A percentile compares a stretch with the other conserved stretches of the same genome.
Conservation (phyloP, 768 basidiomycete species). For the Austroboletus festivus region DNA sequence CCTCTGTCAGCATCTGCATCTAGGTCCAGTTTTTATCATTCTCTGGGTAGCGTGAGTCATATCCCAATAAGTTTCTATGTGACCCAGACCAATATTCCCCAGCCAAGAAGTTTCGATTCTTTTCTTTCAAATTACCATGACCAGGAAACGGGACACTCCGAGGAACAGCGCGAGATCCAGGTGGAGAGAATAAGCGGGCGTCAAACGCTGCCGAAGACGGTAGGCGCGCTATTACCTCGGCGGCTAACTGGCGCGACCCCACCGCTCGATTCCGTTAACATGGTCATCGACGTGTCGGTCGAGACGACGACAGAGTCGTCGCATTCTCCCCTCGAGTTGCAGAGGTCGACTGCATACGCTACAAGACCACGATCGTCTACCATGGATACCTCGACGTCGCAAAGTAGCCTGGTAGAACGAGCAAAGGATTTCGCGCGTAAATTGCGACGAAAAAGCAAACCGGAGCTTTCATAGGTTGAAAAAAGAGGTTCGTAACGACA, state of each 20-base stretch:
- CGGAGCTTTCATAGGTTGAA: conserved; percentile 7
- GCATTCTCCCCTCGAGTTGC: background rate
- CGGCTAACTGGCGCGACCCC: conserved; percentile 44
- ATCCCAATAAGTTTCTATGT: conserved; percentile 3
- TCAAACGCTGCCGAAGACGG: conserved; percentile 40
- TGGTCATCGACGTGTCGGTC: conserved; percentile 48
- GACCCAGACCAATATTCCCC: conserved; percentile 11
- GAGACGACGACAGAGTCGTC: conserved; percentile 36
- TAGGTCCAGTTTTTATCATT: conserved; percentile 48
- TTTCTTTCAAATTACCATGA: conserved; percentile 38
- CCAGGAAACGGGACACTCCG: conserved; percentile 34
- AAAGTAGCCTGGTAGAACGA: conserved; percentile 32
- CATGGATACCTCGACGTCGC: conserved; percentile 25
- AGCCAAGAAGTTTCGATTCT: conserved; percentile 47
- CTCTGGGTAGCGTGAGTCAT: conserved; percentile 39
- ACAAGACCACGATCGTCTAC: conserved; percentile 34
- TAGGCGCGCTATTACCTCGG: conserved; percentile 44
- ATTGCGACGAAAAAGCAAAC: conserved; percentile 39
- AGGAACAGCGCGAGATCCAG: conserved; percentile 48
- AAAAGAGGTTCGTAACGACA: conserved; percentile 8
- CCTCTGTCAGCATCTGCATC: conserved; percentile 40
- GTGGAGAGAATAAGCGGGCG: conserved; percentile 46
- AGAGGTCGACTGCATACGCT: conserved; percentile 20
- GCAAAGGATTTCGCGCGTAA: conserved; percentile 44
- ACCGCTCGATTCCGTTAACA: conserved; percentile 30